Evolutionary conservation across 2,329 filamentous ascomycete genomes (phyloP).

Genomic region (Epicoccum nigrum): DNA sequence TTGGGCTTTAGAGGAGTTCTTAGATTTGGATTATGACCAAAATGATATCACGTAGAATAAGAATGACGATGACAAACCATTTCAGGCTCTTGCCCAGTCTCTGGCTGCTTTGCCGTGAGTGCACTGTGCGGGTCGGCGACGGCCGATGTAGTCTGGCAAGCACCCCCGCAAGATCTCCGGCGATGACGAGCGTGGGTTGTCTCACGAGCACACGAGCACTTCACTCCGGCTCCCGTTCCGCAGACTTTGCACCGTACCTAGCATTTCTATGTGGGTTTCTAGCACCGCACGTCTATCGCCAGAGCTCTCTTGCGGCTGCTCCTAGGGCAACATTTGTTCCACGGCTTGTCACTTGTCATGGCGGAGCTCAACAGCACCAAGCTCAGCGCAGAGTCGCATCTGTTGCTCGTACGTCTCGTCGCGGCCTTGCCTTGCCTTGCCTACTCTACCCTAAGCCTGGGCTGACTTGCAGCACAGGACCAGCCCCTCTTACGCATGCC

Average conservation of each 20-base stretch:
- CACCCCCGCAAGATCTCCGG: conserved; percentile 14
- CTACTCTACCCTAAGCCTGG: not conserved
- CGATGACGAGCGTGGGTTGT: conserved; percentile 8
- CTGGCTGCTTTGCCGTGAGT: too few species aligned
- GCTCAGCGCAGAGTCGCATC: conserved; percentile 75
- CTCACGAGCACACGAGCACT: not conserved
- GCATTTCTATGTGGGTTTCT: not conserved
- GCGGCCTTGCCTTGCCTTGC: too few species aligned
- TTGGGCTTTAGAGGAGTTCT: conserved; percentile 48
- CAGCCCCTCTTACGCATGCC: conserved; percentile 93
- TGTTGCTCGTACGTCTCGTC: conserved; percentile 68
- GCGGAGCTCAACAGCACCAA: conserved; percentile 62
- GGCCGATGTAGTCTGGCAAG: conserved; percentile 1
- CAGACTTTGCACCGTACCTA: not conserved
- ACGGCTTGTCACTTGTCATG: conserved; percentile 48
- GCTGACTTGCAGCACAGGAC: conserved; percentile 63
- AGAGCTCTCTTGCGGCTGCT: not conserved
- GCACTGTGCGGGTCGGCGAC: not conserved
- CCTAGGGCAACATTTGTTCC: not conserved
- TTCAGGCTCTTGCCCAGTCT: too few species aligned
- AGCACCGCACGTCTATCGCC: not conserved
- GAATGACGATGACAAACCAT: conserved; percentile 13
- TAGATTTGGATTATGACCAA: conserved; percentile 45
- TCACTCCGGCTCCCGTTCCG: not conserved
- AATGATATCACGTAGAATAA: conserved; percentile 41